Evolutionary conservation across 176 grass and related monocot genomes (phyloP).

Genomic region (Hordeum vulgare): DNA sequence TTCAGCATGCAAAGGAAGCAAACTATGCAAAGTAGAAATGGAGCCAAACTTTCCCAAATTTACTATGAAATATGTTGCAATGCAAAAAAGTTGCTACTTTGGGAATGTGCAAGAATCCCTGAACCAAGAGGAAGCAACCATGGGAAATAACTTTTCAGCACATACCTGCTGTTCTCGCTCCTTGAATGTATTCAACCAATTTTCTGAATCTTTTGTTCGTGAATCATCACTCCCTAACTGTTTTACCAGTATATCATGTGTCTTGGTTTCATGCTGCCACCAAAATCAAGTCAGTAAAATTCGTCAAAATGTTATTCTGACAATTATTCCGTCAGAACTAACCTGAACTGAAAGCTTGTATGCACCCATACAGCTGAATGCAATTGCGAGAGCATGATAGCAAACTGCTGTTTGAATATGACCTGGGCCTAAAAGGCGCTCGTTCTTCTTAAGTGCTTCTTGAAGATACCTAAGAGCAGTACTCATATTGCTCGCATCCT

Average conservation of each 20-base stretch:
- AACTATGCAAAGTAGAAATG: neutral
- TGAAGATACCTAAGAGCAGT: conserved; percentile 86
- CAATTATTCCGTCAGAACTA: conserved; percentile 2
- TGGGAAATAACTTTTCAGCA: neutral
- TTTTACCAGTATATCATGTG: conserved; percentile 80
- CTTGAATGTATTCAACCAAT: conserved; percentile 89
- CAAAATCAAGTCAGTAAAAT: conserved; percentile 1
- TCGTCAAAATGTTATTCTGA: neutral
- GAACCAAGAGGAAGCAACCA: neutral
- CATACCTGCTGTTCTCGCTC: conserved; percentile 76
- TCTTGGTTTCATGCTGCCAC: conserved; percentile 89
- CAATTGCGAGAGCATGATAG: conserved; percentile 97
- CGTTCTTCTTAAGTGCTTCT: conserved; percentile 87
- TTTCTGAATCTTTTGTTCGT: conserved; percentile 83
- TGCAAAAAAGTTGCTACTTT: neutral
- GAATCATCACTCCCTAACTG: conserved; percentile 83
- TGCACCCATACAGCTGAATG: conserved; percentile 84
- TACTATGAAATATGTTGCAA: neutral
- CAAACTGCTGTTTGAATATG: conserved; percentile 98
- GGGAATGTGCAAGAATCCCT: neutral
- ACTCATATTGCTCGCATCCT: conserved; percentile 86
- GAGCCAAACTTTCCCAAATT: neutral
- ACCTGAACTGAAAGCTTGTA: conserved; percentile 97
- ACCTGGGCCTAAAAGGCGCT: conserved; percentile 73
- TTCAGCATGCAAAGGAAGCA: neutral